Conservation (phyloP, 2,329 filamentous ascomycete species). For the Fusarium sp. region DNA sequence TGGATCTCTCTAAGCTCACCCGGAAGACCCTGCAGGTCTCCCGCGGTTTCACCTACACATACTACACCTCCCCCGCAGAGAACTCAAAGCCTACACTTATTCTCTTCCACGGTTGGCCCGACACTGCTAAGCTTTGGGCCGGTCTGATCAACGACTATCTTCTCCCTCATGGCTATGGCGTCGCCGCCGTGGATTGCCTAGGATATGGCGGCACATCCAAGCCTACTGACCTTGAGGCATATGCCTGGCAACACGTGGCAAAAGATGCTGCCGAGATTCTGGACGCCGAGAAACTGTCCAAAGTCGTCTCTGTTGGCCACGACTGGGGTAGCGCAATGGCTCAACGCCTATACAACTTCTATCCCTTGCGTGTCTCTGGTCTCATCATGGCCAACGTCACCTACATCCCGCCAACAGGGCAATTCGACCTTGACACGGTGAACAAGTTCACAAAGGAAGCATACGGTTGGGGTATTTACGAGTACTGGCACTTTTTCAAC, state of each 20-base stretch:
- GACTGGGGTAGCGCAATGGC: constrained; percentile 64
- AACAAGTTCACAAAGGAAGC: constrained; percentile 52
- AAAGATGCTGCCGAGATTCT: constrained; percentile 60
- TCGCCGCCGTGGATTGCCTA: constrained; percentile 58
- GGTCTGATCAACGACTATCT: constrained; percentile 58
- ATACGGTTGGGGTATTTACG: constrained; percentile 56
- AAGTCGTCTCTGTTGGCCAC: constrained; percentile 62
- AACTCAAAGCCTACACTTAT: constrained; percentile 54
- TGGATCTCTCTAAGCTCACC: constrained; percentile 45
- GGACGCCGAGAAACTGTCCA: constrained; percentile 54
- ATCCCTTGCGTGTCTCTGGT: constrained; percentile 59
- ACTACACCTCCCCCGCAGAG: constrained; percentile 54
- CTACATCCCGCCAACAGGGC: constrained; percentile 56
- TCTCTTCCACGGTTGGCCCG: constrained; percentile 66
- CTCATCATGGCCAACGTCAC: constrained; percentile 60
- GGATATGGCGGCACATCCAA: constrained; percentile 60
- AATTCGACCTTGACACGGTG: constrained; percentile 56
- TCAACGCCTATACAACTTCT: constrained; percentile 59
- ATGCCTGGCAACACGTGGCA: constrained; percentile 56
- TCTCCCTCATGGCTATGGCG: constrained; percentile 55
- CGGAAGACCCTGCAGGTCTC: constrained; percentile 51
- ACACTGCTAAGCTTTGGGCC: constrained; percentile 62
- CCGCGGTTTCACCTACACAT: constrained; percentile 58
- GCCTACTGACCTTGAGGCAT: constrained; percentile 56
- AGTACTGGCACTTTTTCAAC: constrained; percentile 65